Evolutionary conservation across 2,329 filamentous ascomycete genomes (phyloP).

Genomic region (Epichloe sibirici): DNA sequence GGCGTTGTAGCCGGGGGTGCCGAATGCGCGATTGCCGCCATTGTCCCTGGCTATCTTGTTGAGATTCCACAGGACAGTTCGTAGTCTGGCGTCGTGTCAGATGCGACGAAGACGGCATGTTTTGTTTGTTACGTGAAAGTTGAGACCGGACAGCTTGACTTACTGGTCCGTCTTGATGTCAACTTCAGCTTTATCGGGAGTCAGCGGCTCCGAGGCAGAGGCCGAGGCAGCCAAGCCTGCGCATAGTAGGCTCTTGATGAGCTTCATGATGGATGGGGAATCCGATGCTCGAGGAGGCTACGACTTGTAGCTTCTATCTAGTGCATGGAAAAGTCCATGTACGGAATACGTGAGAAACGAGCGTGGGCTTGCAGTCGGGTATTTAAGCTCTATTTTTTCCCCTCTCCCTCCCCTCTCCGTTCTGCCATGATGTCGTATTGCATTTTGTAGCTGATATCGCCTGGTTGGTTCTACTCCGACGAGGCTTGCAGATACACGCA

Average conservation of each 20-base stretch:
- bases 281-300: too few relatives aligned
- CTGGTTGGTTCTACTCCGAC: neutral
- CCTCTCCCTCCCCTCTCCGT: neutral
- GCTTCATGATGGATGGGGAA: conserved; percentile 10
- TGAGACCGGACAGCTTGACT: conserved; percentile 7
- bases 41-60: conserved; percentile 41
- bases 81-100: conserved; percentile 22
- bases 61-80: conserved; percentile 40
- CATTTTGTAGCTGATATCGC: neutral
- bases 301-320: too few relatives aligned
- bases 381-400: neutral
- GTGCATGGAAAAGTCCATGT: too few relatives aligned
- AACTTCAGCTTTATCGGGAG: conserved; percentile 26
- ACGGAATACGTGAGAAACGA: too few relatives aligned
- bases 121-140: neutral
- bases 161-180: conserved; percentile 28
- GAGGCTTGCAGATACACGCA: neutral
- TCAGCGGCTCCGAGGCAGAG: conserved; percentile 21
- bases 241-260: conserved; percentile 6
- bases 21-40: conserved; percentile 48
- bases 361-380: neutral
- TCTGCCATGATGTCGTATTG: neutral
- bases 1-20: conserved; percentile 44
- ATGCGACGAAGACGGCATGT: neutral
- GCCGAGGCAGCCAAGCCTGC: conserved; percentile 8